phyloP scores from a whole-genome alignment of 805 yeast genomes.

The Candida silvicultrix region DNA sequence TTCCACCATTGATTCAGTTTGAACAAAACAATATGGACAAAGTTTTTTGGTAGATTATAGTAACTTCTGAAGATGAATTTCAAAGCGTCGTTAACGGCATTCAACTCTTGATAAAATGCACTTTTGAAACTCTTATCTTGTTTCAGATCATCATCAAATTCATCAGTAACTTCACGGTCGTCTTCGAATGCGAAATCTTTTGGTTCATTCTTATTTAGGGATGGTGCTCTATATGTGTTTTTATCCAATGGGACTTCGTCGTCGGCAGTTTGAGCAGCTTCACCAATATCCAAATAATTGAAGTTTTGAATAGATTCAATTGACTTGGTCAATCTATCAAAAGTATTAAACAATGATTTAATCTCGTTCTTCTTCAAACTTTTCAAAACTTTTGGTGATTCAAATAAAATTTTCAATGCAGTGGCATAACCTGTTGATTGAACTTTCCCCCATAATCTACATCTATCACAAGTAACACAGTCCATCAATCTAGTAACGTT shows the following conservation, averaged over 20 bases:
- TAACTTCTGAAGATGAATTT: slow-evolving; percentile 63
- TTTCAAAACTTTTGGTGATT: slow-evolving; percentile 46
- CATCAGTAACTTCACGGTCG: neutral
- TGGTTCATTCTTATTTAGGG: slow-evolving; percentile 1
- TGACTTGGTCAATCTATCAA: slow-evolving; percentile 86
- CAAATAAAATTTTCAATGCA: slow-evolving; percentile 85
- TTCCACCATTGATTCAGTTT: slow-evolving; percentile 63
- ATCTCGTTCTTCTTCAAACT: slow-evolving; percentile 73
- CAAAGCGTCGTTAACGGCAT: slow-evolving; percentile 52
- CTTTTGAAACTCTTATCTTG: slow-evolving; percentile 20
- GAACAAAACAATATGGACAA: slow-evolving; percentile 44
- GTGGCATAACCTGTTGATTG: slow-evolving; percentile 98
- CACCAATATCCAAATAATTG: slow-evolving; percentile 44
- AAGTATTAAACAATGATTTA: slow-evolving; percentile 86
- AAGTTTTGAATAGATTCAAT: slow-evolving; percentile 70
- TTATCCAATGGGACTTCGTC: slow-evolving; percentile 1
- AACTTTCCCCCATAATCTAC: slow-evolving; percentile 96
- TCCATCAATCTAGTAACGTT: slow-evolving; percentile 94
- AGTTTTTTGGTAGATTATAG: slow-evolving; percentile 56
- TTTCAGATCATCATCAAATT: neutral
- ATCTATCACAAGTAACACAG: slow-evolving; percentile 97
- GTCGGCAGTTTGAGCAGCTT: too few species aligned
- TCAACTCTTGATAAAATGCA: slow-evolving; percentile 45
- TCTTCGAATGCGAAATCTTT: neutral
- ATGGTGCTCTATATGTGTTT: slow-evolving; percentile 4